Conservation (phyloP, 768 basidiomycete genomes). For the Amanita pseudoporphyria region DNA sequence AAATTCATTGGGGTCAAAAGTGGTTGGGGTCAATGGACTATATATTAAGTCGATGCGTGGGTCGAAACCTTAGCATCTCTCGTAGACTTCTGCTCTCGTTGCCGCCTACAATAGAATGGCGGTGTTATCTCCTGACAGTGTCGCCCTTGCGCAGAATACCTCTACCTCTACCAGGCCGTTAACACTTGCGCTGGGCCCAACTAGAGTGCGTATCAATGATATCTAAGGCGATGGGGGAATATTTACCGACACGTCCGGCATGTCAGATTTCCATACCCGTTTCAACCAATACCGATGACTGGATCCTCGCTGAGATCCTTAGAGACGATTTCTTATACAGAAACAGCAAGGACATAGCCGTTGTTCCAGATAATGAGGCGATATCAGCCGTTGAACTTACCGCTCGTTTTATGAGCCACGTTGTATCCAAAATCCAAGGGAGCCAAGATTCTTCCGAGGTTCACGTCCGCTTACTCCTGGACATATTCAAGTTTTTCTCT, state of each 20-base stretch:
- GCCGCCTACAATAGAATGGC: conserved; percentile 24
- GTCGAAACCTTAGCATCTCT: conserved; percentile 15
- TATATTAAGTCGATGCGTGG: conserved; percentile 24
- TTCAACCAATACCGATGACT: conserved; percentile 69
- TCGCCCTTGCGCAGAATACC: conserved; percentile 24
- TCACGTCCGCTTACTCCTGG: conserved; percentile 58
- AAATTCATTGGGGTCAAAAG: conserved; percentile 34
- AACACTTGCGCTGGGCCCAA: conserved; percentile 35
- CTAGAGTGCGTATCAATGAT: conserved; percentile 35
- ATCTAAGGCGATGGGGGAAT: conserved; percentile 5
- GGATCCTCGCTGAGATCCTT: conserved; percentile 89
- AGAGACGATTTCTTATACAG: conserved; percentile 78
- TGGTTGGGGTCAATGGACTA: conserved; percentile 34
- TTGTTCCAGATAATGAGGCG: conserved; percentile 39
- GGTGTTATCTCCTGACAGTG: conserved; percentile 26
- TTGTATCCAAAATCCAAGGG: conserved; percentile 52
- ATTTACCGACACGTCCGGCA: conserved; percentile 7
- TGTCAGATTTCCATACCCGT: conserved; percentile 78
- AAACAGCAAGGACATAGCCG: conserved; percentile 42
- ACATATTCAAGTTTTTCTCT: conserved; percentile 72
- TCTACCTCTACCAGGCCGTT: conserved; percentile 40
- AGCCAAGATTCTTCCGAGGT: conserved; percentile 42
- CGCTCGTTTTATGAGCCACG: conserved; percentile 75
- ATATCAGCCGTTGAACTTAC: conserved; percentile 72
- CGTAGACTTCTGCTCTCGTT: conserved; percentile 12